phyloP scores from a whole-genome alignment of 176 grass and related monocot genomes.

The Phoenix roebelenii region DNA sequence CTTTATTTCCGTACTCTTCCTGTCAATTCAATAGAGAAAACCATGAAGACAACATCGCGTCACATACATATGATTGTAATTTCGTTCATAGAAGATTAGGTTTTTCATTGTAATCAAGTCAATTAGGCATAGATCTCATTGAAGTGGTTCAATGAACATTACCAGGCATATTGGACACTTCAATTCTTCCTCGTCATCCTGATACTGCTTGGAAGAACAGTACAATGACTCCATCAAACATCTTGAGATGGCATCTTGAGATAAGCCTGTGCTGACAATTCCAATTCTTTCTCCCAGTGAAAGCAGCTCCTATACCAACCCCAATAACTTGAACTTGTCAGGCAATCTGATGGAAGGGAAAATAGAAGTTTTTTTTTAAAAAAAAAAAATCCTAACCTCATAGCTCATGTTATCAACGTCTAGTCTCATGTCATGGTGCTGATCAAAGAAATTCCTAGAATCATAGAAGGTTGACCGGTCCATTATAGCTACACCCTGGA shows the following conservation, averaged over 20 bases:
- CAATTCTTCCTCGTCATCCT: constrained; percentile 38
- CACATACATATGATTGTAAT: no score
- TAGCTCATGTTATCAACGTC: constrained; percentile 91
- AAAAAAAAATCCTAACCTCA: constrained; percentile 39
- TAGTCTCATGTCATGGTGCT: constrained; percentile 66
- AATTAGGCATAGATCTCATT: no score
- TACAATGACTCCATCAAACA: constrained; percentile 62
- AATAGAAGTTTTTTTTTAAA: not conserved
- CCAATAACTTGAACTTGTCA: no score
- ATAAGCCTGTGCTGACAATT: constrained; percentile 52
- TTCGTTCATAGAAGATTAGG: no score
- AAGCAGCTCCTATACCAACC: constrained; percentile 54
- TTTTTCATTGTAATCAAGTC: no score
- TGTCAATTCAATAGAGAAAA: constrained; percentile 11
- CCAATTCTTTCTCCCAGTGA: constrained; percentile 84
- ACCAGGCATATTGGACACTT: constrained; percentile 80
- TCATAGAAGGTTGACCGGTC: constrained; percentile 24
- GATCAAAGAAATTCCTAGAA: constrained; percentile 48
- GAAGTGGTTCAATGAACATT: constrained; percentile 7
- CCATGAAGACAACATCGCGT: no score
- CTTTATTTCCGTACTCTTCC: constrained; percentile 70
- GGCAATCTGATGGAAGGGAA: not conserved
- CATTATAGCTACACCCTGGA: constrained; percentile 41
- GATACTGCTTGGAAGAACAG: constrained; percentile 14
- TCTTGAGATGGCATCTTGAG: constrained; percentile 40